Evolutionary conservation across 495 filamentous ascomycete genomes (phyloP).

Genomic region (Cercophora newfieldiana): DNA sequence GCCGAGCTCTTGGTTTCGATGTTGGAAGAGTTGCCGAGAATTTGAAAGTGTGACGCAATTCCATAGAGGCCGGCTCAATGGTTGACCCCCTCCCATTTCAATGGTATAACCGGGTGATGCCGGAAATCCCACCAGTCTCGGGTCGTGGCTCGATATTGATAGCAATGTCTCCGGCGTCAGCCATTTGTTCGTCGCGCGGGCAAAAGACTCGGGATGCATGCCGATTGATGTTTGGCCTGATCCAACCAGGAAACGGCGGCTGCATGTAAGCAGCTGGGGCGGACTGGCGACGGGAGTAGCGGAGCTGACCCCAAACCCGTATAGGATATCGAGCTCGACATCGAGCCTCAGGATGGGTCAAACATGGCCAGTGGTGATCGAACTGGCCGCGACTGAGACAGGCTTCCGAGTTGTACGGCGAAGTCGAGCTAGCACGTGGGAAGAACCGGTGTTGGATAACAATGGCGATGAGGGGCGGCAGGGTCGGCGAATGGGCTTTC

Average conservation of each 20-base stretch:
- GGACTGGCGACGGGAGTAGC: neutral
- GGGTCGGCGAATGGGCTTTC: neutral
- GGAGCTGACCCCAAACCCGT: neutral
- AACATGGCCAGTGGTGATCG: neutral
- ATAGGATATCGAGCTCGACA: neutral
- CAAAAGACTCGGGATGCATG: neutral
- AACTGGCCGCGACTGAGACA: neutral
- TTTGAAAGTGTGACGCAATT: neutral
- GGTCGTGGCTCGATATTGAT: neutral
- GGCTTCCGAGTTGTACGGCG: too few relatives aligned
- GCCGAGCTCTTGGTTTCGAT: neutral
- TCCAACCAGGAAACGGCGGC: neutral
- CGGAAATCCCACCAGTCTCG: constrained; percentile 1
- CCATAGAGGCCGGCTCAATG: neutral
- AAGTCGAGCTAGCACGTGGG: neutral
- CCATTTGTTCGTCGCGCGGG: neutral
- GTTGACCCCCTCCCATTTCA: neutral
- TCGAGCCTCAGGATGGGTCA: neutral
- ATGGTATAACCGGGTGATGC: neutral
- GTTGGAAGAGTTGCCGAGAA: neutral
- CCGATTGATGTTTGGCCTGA: neutral
- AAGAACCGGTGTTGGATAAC: neutral
- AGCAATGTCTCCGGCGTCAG: neutral
- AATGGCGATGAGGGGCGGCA: neutral
- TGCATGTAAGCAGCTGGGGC: neutral